Conservation (phyloP, 768 basidiomycete species). For the Auriscalpium vulgare region DNA sequence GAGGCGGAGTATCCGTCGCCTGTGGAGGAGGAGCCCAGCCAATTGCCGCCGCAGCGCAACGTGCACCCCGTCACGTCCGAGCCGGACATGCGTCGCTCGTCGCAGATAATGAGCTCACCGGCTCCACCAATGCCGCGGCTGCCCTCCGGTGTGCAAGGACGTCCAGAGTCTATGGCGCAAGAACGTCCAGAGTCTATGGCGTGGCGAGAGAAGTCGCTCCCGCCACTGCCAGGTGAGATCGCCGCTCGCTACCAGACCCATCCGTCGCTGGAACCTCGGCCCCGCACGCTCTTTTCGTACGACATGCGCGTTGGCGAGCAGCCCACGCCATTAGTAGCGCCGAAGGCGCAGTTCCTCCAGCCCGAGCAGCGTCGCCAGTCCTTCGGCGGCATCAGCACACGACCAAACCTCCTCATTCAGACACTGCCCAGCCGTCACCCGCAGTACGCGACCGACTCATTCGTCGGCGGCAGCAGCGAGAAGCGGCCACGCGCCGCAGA, state of each 20-base stretch:
- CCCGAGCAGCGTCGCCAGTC: constrained; percentile 63
- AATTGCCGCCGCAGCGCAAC: constrained; percentile 10
- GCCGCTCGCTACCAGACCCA: constrained; percentile 21
- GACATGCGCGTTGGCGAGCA: constrained; percentile 44
- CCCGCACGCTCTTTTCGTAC: constrained; percentile 58
- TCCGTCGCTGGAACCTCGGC: constrained; percentile 36
- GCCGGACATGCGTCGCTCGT: constrained; percentile 47
- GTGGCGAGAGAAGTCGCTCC: constrained; percentile 66
- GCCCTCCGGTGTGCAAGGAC: constrained; percentile 2
- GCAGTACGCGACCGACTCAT: background rate
- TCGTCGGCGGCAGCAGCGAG: constrained; percentile 17
- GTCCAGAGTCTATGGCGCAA: constrained; percentile 16
- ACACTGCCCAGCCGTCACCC: constrained; percentile 31
- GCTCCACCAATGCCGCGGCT: constrained; percentile 18
- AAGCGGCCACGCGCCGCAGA: constrained; percentile 34
- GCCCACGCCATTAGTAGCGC: constrained; percentile 43
- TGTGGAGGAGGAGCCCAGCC: constrained; percentile 9
- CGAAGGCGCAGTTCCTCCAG: constrained; percentile 54
- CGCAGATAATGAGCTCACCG: constrained; percentile 14
- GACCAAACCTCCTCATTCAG: constrained; percentile 44
- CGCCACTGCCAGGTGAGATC: constrained; percentile 57
- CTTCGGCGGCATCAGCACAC: constrained; percentile 58
- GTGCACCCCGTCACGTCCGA: constrained; percentile 54
- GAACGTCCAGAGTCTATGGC: constrained; percentile 17
- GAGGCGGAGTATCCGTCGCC: constrained; percentile 31